phyloP scores from a whole-genome alignment of 129 eudicot genomes.

The Ambrosia artemisiifolia region DNA sequence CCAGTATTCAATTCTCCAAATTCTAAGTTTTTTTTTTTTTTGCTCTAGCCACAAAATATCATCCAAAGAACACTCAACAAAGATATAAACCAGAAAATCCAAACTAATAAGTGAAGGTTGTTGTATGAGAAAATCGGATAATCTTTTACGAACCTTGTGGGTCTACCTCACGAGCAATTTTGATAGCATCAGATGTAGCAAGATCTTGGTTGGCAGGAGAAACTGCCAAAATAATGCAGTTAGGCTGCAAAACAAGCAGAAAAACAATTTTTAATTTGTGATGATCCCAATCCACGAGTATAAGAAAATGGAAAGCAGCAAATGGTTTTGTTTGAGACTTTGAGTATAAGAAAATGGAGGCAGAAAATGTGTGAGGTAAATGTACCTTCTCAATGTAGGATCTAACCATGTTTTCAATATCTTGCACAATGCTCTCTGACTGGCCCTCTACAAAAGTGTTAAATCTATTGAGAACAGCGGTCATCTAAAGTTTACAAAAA shows the following conservation, averaged over 20 bases:
- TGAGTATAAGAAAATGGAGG: background rate
- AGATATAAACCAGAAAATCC: background rate
- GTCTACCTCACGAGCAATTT: constrained; percentile 96
- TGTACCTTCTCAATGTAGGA: constrained; percentile 87
- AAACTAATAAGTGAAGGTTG: background rate
- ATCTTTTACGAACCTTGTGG: constrained; percentile 66
- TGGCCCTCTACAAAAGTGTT: constrained; percentile 65
- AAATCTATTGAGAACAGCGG: constrained; percentile 4
- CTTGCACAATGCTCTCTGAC: constrained; percentile 76
- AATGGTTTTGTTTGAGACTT: background rate
- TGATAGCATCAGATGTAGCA: constrained; percentile 97
- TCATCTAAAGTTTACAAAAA: constrained; percentile 9
- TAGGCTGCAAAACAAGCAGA: constrained; percentile 69
- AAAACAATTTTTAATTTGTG: constrained; percentile 9
- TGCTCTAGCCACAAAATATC: background rate
- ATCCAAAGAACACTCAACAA: background rate
- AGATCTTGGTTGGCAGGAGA: constrained; percentile 99
- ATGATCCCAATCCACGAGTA: no score
- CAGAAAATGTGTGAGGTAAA: background rate
- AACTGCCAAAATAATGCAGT: constrained; percentile 93
- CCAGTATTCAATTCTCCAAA: background rate
- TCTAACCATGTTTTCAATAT: constrained; percentile 96
- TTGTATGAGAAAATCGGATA: background rate
- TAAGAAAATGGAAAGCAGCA: constrained; percentile 4
- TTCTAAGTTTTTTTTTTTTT: no score